Percentiles rank a stretch among this genome's conserved stretches.
Evolutionary conservation across 2,329 filamentous ascomycete species (phyloP).

Genomic region (Mollisiaceae sp.): DNA sequence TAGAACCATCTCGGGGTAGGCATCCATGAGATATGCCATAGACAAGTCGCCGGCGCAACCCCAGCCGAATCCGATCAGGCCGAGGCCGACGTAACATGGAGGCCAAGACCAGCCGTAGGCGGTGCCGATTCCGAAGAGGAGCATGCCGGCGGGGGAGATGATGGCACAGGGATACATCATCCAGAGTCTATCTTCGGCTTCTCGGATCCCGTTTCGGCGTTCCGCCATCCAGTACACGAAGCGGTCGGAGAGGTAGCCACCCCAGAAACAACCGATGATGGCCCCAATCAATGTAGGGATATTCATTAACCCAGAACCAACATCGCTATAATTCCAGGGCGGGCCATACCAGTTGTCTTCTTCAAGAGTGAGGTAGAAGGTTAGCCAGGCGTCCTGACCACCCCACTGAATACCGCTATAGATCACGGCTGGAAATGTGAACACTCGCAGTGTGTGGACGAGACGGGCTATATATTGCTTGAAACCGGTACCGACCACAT

Average conservation of each 20-base stretch:
- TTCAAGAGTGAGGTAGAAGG: slow-evolving; percentile 63
- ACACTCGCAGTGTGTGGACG: slow-evolving; percentile 60
- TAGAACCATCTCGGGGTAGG: slow-evolving; percentile 61
- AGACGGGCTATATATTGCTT: slow-evolving; percentile 59
- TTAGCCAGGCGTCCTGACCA: slow-evolving; percentile 63
- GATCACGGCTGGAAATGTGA: slow-evolving; percentile 61
- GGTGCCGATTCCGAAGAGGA: slow-evolving; percentile 48
- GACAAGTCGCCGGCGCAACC: slow-evolving; percentile 62
- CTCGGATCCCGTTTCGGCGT: slow-evolving; percentile 42
- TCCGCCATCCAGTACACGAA: slow-evolving; percentile 54
- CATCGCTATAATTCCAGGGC: slow-evolving; percentile 61
- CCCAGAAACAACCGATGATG: slow-evolving; percentile 60
- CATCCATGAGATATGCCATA: slow-evolving; percentile 60
- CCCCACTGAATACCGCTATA: slow-evolving; percentile 65
- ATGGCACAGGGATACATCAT: slow-evolving; percentile 42
- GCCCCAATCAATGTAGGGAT: slow-evolving; percentile 60
- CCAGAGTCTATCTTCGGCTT: slow-evolving; percentile 48
- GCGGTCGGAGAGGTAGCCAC: slow-evolving; percentile 60
- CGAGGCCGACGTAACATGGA: slow-evolving; percentile 58
- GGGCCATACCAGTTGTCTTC: slow-evolving; percentile 58
- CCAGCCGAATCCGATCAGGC: slow-evolving; percentile 63
- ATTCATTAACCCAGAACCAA: slow-evolving; percentile 61
- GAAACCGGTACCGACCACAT: slow-evolving; percentile 57
- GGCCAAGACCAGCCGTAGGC: slow-evolving; percentile 57
- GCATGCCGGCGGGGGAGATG: slow-evolving; percentile 46